Percentiles rank a stretch among this genome's conserved stretches.
Conservation (phyloP, 768 basidiomycete species). For the Lactifluus rugatus region DNA sequence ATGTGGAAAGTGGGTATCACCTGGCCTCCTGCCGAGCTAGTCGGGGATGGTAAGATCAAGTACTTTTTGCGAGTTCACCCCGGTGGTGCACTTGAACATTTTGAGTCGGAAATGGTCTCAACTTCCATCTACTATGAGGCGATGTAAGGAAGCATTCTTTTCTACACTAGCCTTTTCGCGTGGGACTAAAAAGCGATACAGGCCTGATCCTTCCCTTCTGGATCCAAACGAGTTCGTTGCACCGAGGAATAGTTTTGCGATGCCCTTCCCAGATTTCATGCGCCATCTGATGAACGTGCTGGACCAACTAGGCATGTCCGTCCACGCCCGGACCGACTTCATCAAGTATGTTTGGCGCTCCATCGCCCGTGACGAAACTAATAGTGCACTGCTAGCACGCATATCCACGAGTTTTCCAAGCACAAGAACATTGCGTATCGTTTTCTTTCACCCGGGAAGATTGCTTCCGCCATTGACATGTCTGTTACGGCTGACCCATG, state of each 20-base stretch:
- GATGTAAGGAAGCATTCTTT: conserved; percentile 39
- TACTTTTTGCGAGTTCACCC: conserved; percentile 78
- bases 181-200: conserved; percentile 25
- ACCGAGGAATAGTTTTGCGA: conserved; percentile 76
- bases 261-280: conserved; percentile 73
- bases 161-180: neutral
- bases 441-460: conserved; percentile 70
- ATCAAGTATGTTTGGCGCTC: conserved; percentile 48
- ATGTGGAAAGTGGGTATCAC: conserved; percentile 68
- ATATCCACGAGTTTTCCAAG: conserved; percentile 58
- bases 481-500: conserved; percentile 74
- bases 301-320: conserved; percentile 74
- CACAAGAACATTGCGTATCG: conserved; percentile 88
- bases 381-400: conserved; percentile 41
- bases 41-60: conserved; percentile 63
- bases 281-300: conserved; percentile 75
- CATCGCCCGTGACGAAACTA: neutral
- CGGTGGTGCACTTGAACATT: conserved; percentile 80
- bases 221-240: conserved; percentile 73
- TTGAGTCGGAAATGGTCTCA: conserved; percentile 69
- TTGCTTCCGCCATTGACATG: conserved; percentile 82
- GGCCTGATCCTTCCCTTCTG: conserved; percentile 68
- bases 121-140: conserved; percentile 84
- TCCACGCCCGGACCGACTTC: conserved; percentile 74
- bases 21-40: conserved; percentile 67